Percentiles rank a stretch among this genome's conserved stretches.
These are phyloP conservation scores for Monosporascus sp. DNA, from an alignment of 2,329 filamentous ascomycete species.

Conservation along the genomic window DNA sequence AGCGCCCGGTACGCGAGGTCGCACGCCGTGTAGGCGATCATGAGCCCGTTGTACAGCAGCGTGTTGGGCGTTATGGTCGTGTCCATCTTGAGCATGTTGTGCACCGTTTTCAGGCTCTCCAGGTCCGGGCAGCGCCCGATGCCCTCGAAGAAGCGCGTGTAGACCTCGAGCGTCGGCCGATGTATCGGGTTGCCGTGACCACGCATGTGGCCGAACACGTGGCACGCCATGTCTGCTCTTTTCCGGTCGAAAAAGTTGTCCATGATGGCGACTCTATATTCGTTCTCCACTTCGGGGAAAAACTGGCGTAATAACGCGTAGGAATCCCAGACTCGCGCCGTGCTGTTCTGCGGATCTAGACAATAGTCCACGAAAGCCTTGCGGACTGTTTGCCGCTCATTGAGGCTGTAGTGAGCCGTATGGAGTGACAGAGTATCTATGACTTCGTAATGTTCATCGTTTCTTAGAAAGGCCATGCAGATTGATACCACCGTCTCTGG, in stretches of 20 bases:
- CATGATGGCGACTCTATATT: constrained; percentile 69
- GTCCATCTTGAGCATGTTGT: constrained; percentile 95
- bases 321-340: constrained; percentile 57
- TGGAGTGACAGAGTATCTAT: constrained; percentile 78
- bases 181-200: constrained; percentile 58
- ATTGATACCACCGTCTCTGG: constrained; percentile 70
- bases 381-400: constrained; percentile 63
- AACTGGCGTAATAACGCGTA: constrained; percentile 63
- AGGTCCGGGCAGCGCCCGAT: constrained; percentile 57
- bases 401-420: constrained; percentile 62
- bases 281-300: constrained; percentile 61
- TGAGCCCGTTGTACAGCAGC: constrained; percentile 73
- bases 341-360: constrained; percentile 55
- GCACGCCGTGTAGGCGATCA: constrained; percentile 75
- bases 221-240: constrained; percentile 76
- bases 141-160: constrained; percentile 72
- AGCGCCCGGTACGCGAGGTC: constrained; percentile 62
- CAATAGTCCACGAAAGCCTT: constrained; percentile 64
- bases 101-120: constrained; percentile 67
- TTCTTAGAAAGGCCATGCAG: constrained; percentile 67
- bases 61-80: constrained; percentile 73
- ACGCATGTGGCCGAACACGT: constrained; percentile 94
- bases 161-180: constrained; percentile 68
- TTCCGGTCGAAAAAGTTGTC: constrained; percentile 71
- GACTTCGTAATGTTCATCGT: constrained; percentile 72